Conservation (phyloP, 257 asterid genomes). For the Parsonsia alboflavescens region DNA sequence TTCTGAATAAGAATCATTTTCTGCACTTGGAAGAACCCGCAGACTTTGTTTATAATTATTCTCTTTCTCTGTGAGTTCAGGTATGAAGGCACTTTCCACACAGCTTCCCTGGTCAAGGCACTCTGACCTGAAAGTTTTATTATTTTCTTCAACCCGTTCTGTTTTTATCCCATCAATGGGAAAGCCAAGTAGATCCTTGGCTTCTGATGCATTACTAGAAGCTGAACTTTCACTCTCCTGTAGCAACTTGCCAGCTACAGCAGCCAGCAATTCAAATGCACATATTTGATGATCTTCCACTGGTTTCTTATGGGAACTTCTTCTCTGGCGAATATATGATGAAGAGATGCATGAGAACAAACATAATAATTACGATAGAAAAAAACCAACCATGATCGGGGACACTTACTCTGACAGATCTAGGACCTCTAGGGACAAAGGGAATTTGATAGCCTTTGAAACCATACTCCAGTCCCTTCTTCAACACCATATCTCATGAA, state of each 20-base stretch:
- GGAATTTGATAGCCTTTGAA: constrained; percentile 74
- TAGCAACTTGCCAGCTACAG: constrained; percentile 86
- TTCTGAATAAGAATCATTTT: constrained; percentile 41
- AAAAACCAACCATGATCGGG: constrained; percentile 6
- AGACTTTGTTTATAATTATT: constrained; percentile 30
- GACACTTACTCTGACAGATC: constrained; percentile 74
- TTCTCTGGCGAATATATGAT: constrained; percentile 45
- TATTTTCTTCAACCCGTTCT: constrained; percentile 31
- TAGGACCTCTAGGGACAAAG: constrained; percentile 78
- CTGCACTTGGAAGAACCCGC: constrained; percentile 32
- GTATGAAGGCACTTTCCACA: constrained; percentile 62
- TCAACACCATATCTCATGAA: constrained; percentile 69
- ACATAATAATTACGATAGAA: background rate
- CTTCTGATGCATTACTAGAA: constrained; percentile 61
- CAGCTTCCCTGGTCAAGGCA: constrained; percentile 70
- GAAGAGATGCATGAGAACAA: constrained; percentile 3
- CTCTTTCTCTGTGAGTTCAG: constrained; percentile 37
- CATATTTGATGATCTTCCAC: constrained; percentile 55
- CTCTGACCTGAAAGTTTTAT: constrained; percentile 44
- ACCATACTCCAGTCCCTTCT: constrained; percentile 80
- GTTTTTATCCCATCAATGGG: constrained; percentile 26
- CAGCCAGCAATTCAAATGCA: constrained; percentile 92
- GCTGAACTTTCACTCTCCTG: constrained; percentile 89
- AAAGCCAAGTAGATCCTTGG: constrained; percentile 27
- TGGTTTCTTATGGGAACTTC: constrained; percentile 35